phyloP scores from a whole-genome alignment of 169 alveolate species.

The Plasmodium fragile region DNA sequence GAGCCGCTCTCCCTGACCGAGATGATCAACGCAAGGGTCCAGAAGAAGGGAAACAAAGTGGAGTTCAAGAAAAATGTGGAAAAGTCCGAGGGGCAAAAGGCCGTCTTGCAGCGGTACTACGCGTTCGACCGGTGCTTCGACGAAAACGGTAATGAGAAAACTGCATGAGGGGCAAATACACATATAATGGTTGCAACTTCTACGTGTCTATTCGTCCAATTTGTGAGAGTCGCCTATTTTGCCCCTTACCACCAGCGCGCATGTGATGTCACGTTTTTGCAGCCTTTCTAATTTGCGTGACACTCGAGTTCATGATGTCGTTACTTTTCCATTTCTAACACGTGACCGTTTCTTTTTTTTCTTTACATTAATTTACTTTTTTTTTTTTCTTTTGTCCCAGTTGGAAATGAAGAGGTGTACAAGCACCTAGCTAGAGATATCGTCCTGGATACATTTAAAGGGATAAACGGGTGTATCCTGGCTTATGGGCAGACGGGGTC shows the following conservation, averaged over 20 bases:
- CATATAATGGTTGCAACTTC: background rate
- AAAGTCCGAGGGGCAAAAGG: slow-evolving; percentile 85
- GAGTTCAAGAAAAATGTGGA: slow-evolving; percentile 76
- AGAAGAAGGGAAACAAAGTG: slow-evolving; percentile 74
- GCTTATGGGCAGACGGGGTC: slow-evolving; percentile 88
- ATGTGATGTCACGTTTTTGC: background rate
- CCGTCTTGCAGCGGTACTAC: slow-evolving; percentile 81
- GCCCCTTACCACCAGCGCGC: background rate
- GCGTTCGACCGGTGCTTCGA: slow-evolving; percentile 86
- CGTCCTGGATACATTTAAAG: slow-evolving; percentile 84
- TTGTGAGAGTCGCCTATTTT: background rate
- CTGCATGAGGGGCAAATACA: background rate
- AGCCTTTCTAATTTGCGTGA: background rate
- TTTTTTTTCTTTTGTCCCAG: slow-evolving; percentile 15
- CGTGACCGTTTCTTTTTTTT: background rate
- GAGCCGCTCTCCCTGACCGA: slow-evolving; percentile 85
- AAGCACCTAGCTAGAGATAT: slow-evolving; percentile 84
- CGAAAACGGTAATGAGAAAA: slow-evolving; percentile 77
- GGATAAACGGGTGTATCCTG: slow-evolving; percentile 86
- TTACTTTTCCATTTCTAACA: background rate
- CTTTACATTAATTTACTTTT: background rate
- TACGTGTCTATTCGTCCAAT: background rate
- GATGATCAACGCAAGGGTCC: slow-evolving; percentile 79
- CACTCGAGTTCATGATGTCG: background rate
- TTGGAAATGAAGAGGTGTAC: slow-evolving; percentile 84